A percentile compares a stretch with the other conserved stretches of the same genome.
Evolutionary conservation across 2,329 filamentous ascomycete species (phyloP).

Genomic region (Calonectria pteridis): DNA sequence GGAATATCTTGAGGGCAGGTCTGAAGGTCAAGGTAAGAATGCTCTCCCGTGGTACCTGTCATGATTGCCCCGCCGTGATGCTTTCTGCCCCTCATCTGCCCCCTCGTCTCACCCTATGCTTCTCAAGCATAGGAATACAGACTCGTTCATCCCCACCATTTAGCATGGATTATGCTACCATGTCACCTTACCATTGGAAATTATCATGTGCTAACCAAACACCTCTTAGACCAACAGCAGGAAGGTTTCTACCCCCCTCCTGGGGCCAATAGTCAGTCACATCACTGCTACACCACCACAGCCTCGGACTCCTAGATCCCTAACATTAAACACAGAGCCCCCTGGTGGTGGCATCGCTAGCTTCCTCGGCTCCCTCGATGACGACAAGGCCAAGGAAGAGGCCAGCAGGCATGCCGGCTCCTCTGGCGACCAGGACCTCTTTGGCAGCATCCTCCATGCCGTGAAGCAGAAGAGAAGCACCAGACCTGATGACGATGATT

Average conservation of each 20-base stretch:
- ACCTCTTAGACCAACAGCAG: constrained; percentile 32
- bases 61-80: constrained; percentile 40
- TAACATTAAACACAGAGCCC: constrained; percentile 44
- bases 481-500: constrained; percentile 62
- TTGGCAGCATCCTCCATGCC: constrained; percentile 60
- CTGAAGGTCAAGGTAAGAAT: constrained; percentile 43
- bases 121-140: not conserved
- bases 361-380: constrained; percentile 61
- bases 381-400: constrained; percentile 60
- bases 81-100: constrained; percentile 28
- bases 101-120: not conserved
- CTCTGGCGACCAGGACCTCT: constrained; percentile 62
- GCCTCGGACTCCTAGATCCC: not conserved
- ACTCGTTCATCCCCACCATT: not conserved
- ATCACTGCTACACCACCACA: not conserved
- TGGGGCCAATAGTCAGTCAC: constrained; percentile 47
- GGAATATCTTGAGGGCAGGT: constrained; percentile 50
- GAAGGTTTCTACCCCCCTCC: constrained; percentile 38
- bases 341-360: constrained; percentile 53
- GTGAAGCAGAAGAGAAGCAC: constrained; percentile 63
- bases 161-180: not conserved
- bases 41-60: constrained; percentile 28
- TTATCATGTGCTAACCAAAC: constrained; percentile 15
- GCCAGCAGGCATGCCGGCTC: constrained; percentile 61
- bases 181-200: not conserved